A percentile compares a stretch with the other conserved stretches of the same genome.
phyloP scores from a whole-genome alignment of 768 basidiomycete genomes.

The Tricholoma sp. region DNA sequence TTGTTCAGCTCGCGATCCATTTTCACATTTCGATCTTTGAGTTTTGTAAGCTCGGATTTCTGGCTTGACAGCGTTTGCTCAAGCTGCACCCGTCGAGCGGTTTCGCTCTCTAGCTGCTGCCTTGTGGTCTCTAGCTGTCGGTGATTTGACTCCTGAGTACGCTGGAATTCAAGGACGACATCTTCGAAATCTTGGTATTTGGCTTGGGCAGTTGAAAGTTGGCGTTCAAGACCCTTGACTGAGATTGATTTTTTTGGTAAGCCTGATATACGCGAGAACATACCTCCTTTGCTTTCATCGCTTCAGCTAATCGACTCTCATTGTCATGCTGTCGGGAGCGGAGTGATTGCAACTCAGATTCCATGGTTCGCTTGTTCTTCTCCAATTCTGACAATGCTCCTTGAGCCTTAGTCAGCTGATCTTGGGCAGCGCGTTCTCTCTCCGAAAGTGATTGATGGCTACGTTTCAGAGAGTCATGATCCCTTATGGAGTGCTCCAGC shows the following conservation, averaged over 20 bases:
- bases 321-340: conserved; percentile 63
- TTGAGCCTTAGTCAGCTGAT: conserved; percentile 45
- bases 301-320: conserved; percentile 60
- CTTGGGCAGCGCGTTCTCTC: conserved; percentile 48
- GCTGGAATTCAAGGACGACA: conserved; percentile 74
- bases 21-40: conserved; percentile 67
- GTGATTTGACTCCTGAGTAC: conserved; percentile 70
- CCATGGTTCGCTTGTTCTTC: conserved; percentile 59
- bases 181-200: conserved; percentile 90
- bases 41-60: conserved; percentile 62
- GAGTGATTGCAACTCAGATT: conserved; percentile 71
- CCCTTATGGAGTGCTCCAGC: conserved; percentile 56
- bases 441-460: conserved; percentile 64
- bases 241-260: neutral
- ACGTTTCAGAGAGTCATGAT: conserved; percentile 54
- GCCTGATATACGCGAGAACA: conserved; percentile 12
- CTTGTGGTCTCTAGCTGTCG: conserved; percentile 67
- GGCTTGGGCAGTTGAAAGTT: conserved; percentile 63
- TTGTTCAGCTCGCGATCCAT: conserved; percentile 80
- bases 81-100: conserved; percentile 64
- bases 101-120: conserved; percentile 74
- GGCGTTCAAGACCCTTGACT: conserved; percentile 67
- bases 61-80: conserved; percentile 60
- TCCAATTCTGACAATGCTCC: conserved; percentile 52
- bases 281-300: conserved; percentile 71